Base-by-base conservation (phyloP, 352 stramenopile species). In the Globisporangium iwayamae region DNA sequence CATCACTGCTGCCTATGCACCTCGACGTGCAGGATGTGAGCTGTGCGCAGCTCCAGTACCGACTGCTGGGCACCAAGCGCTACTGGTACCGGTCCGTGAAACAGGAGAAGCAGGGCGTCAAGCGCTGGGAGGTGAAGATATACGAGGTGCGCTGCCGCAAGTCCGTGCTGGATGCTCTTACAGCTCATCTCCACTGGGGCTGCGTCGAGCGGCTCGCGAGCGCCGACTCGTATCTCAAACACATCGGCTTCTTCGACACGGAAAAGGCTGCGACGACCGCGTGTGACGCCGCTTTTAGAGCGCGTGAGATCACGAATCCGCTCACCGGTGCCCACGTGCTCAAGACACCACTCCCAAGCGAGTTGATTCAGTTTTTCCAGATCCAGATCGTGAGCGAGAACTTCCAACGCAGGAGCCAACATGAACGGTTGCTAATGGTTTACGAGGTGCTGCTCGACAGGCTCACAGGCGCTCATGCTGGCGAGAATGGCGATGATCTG, bases 11-110 rank as follows among this genome's bases (percentile, higher is more conserved):
- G 10, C 14, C 53, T 6, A 57, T 62, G 10, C 11, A 25, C 10
- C 25, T 70, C 30, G 60, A 66, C 0, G 51, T 62, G 6, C 41
- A 39, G 3, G 80, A 90, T n/a, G 62, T 79, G 56, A 91, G 75
- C 62, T 78, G 71, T n/a, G 72, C 73, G 2, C 69, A 76, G 38
- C 52, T 94, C 38, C 85, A 94, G 65, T 83, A 82, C 22, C 69
- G 69, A 20, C 58, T 93, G 4, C 59, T 93, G 0, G 85, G 85
- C 8, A 68, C 77, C 1, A 83, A 73, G 25, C 69, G 79, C 63
- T 94, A 91, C 64, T 93, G 85, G 83, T 85, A 78, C 47, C 69
- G 76, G 1, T 80, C 65, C 3, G 60, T 94, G 2, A 91, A 91
- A 51, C 83, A 87, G 62, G 81, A 91, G 46, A 84, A 85, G 38